Conservation (phyloP, 2,329 filamentous ascomycete species). For the Hypoxylon sp. region DNA sequence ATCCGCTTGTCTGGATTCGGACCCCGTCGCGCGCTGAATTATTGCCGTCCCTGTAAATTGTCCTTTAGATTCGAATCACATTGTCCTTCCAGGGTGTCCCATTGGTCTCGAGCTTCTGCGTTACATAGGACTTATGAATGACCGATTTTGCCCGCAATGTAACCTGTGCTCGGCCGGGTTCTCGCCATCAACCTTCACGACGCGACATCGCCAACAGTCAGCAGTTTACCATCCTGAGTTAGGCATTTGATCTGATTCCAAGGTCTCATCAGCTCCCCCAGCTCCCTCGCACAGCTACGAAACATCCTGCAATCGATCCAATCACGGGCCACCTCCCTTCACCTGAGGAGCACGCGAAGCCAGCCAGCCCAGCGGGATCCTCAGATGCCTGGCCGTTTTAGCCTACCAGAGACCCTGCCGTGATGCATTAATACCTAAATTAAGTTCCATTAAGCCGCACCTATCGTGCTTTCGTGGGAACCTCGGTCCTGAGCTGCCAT, state of each 20-base stretch:
- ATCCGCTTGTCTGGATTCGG: conserved; percentile 6
- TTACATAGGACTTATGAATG: conserved; percentile 6
- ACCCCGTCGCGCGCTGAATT: conserved; percentile 11
- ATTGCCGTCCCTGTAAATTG: conserved; percentile 22
- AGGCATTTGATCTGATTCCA: background rate
- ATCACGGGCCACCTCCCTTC: conserved; percentile 13
- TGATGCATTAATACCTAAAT: conserved; percentile 34
- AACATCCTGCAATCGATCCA: conserved; percentile 16
- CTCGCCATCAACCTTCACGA: conserved; percentile 23
- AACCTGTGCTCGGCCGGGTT: conserved; percentile 27
- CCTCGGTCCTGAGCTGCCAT: conserved; percentile 7
- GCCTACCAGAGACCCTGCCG: conserved; percentile 15
- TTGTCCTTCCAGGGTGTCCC: conserved; percentile 16
- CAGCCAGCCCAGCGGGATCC: conserved; percentile 25
- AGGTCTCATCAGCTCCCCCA: conserved; percentile 13
- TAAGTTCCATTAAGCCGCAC: conserved; percentile 31
- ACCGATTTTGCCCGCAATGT: conserved; percentile 30
- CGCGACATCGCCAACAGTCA: conserved; percentile 22
- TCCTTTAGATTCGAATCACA: conserved; percentile 25
- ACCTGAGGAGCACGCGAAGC: conserved; percentile 1
- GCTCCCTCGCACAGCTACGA: too few relatives aligned
- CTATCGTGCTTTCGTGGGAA: conserved; percentile 12
- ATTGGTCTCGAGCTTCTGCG: conserved; percentile 23
- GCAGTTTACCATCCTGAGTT: background rate
- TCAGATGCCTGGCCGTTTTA: conserved; percentile 29